A percentile compares a stretch with the other conserved stretches of the same genome.
Evolutionary conservation across 495 filamentous ascomycete species (phyloP).

Genomic region (Neurospora terricola): DNA sequence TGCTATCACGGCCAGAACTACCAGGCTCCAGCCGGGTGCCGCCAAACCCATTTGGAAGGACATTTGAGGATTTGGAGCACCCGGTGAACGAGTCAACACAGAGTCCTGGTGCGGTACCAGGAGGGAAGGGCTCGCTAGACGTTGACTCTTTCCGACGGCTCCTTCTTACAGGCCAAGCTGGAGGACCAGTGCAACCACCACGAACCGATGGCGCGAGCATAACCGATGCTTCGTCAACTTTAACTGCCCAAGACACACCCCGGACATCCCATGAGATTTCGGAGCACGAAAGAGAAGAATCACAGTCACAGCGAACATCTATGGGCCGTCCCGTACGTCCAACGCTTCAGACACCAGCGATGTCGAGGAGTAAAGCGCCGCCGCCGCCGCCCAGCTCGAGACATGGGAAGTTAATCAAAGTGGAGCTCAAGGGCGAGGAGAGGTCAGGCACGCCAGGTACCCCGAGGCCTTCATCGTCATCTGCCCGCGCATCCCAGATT

Average conservation of each 20-base stretch:
- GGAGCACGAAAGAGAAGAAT: conserved; percentile 29
- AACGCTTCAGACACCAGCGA: conserved; percentile 6
- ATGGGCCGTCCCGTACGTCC: conserved; percentile 4
- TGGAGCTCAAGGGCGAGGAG: conserved; percentile 15
- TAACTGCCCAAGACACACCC: conserved; percentile 33
- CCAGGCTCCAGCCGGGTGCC: conserved; percentile 16
- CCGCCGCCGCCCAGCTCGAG: conserved; percentile 51
- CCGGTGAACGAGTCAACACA: conserved; percentile 11
- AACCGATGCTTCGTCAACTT: conserved; percentile 37
- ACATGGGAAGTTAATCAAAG: conserved; percentile 58
- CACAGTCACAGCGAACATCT: conserved; percentile 19
- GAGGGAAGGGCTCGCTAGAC: conserved; percentile 39
- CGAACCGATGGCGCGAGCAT: conserved; percentile 33
- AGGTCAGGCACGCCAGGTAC: not conserved
- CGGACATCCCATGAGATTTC: conserved; percentile 37
- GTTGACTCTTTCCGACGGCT: conserved; percentile 54
- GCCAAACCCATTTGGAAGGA: conserved; percentile 43
- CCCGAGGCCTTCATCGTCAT: not conserved
- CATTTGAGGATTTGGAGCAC: conserved; percentile 33
- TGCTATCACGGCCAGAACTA: not conserved
- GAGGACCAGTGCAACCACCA: conserved; percentile 11
- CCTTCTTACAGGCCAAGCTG: conserved; percentile 48
- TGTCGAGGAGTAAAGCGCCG: conserved; percentile 30
- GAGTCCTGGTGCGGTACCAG: conserved; percentile 5
- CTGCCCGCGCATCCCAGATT: not conserved